Evolutionary conservation across 495 filamentous ascomycete genomes (phyloP), one percentile per base, ranked within the genome.

Genomic region (Tuber indicum): DNA sequence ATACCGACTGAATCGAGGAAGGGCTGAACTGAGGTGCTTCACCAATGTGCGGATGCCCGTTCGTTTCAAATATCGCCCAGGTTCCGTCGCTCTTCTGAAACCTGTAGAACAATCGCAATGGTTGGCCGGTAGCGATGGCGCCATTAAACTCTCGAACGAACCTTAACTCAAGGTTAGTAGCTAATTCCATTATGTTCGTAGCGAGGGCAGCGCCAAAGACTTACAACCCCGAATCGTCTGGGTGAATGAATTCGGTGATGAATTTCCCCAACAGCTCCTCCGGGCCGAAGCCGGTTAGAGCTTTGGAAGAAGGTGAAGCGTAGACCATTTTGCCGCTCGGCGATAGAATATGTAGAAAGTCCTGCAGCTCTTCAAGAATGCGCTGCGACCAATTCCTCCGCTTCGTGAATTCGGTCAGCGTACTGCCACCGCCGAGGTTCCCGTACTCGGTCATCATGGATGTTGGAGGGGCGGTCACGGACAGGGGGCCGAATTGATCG

Each of bases 121-220:
- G 88, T 74, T 93, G 89, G 23, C 91, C 93, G 43, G 88, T 90
- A n/a, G 93, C 90, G 75, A 98, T 96, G 45, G 92, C 92, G 80
- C 98, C 94, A 82, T 96, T 93, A 87, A 99, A 90, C 83, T 98
- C 96, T 66, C 92, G 88, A 47, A 92, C 88, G 83, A 97, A 97
- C 42, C 81, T 83, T 74, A 16, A 47, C 43, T 41, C 32, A 43
- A 1, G 41, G 75, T 81, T 72, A 81, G 78, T 8, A 66, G 26
- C 58, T 58, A 45, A 74, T 44, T 44, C 23, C 23, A 70, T 5
- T 17, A 1, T 36, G 26, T 43, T 69, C 69, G 47, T 44, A 44
- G 21, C 23, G 62, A 52, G 36, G 41, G 79, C 44, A 45, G 66
- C 42, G 74, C 36, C 76, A 26, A 39, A 66, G 75, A 82, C 81